phyloP scores from a whole-genome alignment of 1,139 yeast genomes.

The Hansenula sp. region DNA sequence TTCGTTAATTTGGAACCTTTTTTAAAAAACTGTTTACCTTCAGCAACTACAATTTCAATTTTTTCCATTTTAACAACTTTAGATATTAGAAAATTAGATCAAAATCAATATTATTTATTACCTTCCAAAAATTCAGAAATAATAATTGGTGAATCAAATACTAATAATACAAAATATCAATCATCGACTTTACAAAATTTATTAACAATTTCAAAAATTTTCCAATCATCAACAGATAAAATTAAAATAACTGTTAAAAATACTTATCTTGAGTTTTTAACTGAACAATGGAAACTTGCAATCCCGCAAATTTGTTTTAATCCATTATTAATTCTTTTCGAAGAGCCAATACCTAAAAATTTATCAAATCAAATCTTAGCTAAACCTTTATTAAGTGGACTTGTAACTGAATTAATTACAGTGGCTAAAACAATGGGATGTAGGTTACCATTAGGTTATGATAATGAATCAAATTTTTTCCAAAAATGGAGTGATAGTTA shows the following conservation, averaged over 20 bases:
- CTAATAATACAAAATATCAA: slow-evolving; percentile 13
- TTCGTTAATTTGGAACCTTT: slow-evolving; percentile 71
- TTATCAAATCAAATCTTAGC: slow-evolving; percentile 68
- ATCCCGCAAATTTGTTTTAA: slow-evolving; percentile 75
- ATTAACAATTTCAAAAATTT: slow-evolving; percentile 21
- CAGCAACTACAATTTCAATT: slow-evolving; percentile 31
- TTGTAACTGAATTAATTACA: slow-evolving; percentile 67
- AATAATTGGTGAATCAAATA: slow-evolving; percentile 19
- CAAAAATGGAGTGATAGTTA: slow-evolving; percentile 47
- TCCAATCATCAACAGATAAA: slow-evolving; percentile 33
- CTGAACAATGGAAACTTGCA: slow-evolving; percentile 82
- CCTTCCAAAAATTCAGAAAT: slow-evolving; percentile 4
- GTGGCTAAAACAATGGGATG: slow-evolving; percentile 79
- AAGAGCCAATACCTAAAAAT: slow-evolving; percentile 55
- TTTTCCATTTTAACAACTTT: slow-evolving; percentile 63
- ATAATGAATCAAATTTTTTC: slow-evolving; percentile 56
- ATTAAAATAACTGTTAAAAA: slow-evolving; percentile 36
- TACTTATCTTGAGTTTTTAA: slow-evolving; percentile 56
- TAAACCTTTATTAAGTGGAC: slow-evolving; percentile 78
- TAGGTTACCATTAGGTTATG: slow-evolving; percentile 59
- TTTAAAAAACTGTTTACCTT: slow-evolving; percentile 33
- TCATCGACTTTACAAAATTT: slow-evolving; percentile 16
- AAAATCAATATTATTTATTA: slow-evolving; percentile 8
- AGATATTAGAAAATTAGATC: slow-evolving; percentile 41
- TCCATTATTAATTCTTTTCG: slow-evolving; percentile 71